phyloP scores from a whole-genome alignment of 169 alveolate species.

The Toxoplasma gondii region DNA sequence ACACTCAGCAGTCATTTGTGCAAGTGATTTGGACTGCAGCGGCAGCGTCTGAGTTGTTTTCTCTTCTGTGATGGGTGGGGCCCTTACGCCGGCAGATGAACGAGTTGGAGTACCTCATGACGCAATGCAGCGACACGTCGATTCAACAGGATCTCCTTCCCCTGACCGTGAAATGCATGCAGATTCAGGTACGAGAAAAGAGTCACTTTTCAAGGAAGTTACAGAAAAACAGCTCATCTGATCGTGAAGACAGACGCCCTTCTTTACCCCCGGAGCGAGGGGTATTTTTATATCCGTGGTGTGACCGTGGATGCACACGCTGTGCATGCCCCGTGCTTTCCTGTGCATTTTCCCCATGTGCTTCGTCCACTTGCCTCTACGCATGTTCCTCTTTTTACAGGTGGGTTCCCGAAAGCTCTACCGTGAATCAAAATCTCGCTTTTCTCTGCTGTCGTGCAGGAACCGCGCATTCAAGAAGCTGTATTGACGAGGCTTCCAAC shows the following conservation, averaged over 20 bases:
- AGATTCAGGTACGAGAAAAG: slow-evolving; percentile 2
- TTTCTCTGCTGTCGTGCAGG: slow-evolving; percentile 19
- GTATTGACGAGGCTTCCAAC: neutral
- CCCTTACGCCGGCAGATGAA: neutral
- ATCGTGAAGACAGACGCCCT: too few relatives aligned
- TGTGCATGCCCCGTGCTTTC: too few relatives aligned
- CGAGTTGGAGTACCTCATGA: slow-evolving; percentile 28
- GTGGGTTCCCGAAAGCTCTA: too few relatives aligned
- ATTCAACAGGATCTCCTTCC: slow-evolving; percentile 37
- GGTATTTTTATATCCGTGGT: too few relatives aligned
- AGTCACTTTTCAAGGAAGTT: neutral
- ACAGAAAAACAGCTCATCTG: too few relatives aligned
- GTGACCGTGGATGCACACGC: too few relatives aligned
- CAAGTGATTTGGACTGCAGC: neutral
- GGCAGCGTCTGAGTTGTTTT: neutral
- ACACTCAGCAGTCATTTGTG: neutral
- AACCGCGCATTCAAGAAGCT: slow-evolving; percentile 28
- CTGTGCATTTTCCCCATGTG: too few relatives aligned
- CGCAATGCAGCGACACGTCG: slow-evolving; percentile 1
- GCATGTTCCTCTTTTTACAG: too few relatives aligned
- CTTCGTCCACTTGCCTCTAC: too few relatives aligned
- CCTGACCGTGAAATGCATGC: slow-evolving; percentile 29
- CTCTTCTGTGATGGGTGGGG: neutral
- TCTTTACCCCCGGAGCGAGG: too few relatives aligned
- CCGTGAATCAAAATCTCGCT: too few relatives aligned